Base-by-base conservation (phyloP, 2,329 filamentous ascomycete species). In the Colletotrichum orbiculare region DNA sequence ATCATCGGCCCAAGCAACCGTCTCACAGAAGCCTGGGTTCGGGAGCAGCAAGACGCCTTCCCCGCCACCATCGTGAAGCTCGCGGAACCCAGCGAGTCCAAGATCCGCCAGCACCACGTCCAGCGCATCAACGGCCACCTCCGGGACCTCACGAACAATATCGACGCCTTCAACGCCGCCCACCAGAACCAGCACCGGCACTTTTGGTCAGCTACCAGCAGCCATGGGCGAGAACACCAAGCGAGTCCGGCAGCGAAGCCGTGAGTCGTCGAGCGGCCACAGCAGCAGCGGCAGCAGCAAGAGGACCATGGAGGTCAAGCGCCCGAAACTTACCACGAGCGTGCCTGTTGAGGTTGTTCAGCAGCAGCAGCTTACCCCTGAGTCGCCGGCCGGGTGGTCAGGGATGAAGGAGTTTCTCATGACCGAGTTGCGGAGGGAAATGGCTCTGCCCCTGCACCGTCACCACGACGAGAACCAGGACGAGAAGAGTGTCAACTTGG, bases 361-460 rank as follows among this genome's bases (percentile, higher is more conserved):
- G 53, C 58, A 66, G 11, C 46, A 65, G n/a, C 35, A 50, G 33
- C 35, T 47, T 8, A 63, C 63, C 8, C 58, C 59, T 8, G 58
- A 53, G 37, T 63, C 58, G 8, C 58, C 63, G 1, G 54, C 35
- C 3, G 53, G 47, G 1, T 62, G 58, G 58, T 66, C 63, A 11
- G 60, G 46, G 37, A 66, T 66, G 63, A 66, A 66, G 47, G 52
- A 62, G 41, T 66, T 66, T 11, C 33, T 66, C n/a, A 57, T 66
- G 63, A 66, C 58, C 1, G 63, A 66, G 47, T 59, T 66, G 11
- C 42, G 63, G 13, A 52, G 63, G 37, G 63, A 66, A 38, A 66
- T 66, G 63, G 58, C 52, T 8, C n/a, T 66, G 2, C 63, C 63
- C 4, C 48, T 53, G 37, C 41, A 57, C 11, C 63, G 58, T 11